Conservation (phyloP, 2,329 filamentous ascomycete genomes). For the Sclerotinia glacialis region DNA sequence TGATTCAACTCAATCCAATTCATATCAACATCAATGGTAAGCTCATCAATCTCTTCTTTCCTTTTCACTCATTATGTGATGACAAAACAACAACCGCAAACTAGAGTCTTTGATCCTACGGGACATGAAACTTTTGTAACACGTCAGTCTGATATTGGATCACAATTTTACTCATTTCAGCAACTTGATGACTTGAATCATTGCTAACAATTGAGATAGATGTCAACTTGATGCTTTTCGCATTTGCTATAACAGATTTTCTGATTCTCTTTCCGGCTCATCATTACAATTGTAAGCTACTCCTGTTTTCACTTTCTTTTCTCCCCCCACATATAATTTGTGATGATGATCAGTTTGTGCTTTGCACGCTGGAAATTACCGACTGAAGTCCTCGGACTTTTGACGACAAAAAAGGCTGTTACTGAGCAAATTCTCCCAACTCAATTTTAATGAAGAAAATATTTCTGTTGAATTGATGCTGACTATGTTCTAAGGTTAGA, state of each 20-base stretch:
- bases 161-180: neutral
- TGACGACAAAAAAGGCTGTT: slow-evolving; percentile 86
- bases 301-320: neutral
- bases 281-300: slow-evolving; percentile 13
- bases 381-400: slow-evolving; percentile 67
- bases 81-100: slow-evolving; percentile 81
- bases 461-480: neutral
- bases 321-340: slow-evolving; percentile 21
- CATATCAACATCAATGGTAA: slow-evolving; percentile 28
- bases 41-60: slow-evolving; percentile 23
- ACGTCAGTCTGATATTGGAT: slow-evolving; percentile 80
- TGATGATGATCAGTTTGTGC: slow-evolving; percentile 41
- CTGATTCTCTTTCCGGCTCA: neutral
- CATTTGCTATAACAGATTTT: neutral
- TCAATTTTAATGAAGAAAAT: neutral
- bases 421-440: slow-evolving; percentile 56
- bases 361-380: slow-evolving; percentile 86
- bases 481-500: slow-evolving; percentile 18
- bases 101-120: slow-evolving; percentile 95
- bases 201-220: slow-evolving; percentile 22
- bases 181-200: neutral
- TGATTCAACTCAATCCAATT: neutral
- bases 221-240: neutral
- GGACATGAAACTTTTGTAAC: slow-evolving; percentile 83
- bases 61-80: slow-evolving; percentile 57